phyloP scores from a whole-genome alignment of 768 basidiomycete species.

The Rhodosporidiobolus odoratus region DNA sequence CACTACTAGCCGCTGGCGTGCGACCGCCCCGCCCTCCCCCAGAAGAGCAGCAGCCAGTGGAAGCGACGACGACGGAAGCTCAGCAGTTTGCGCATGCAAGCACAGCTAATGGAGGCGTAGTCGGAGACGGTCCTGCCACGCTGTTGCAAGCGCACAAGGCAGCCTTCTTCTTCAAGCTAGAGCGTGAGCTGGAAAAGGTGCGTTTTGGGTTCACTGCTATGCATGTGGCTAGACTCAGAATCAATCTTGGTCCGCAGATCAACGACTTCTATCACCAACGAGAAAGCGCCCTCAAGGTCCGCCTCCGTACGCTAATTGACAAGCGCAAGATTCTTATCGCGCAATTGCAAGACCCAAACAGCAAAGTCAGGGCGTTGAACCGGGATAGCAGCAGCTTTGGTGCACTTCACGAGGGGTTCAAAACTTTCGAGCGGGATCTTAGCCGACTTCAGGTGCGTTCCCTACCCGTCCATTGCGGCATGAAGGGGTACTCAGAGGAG shows the following conservation, averaged over 20 bases:
- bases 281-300: conserved; percentile 85
- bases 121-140: conserved; percentile 51
- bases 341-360: conserved; percentile 66
- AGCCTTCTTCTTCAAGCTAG: conserved; percentile 97
- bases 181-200: conserved; percentile 95
- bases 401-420: conserved; percentile 92
- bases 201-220: conserved; percentile 36
- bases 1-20: conserved; percentile 71
- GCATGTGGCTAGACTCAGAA: neutral
- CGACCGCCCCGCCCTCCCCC: conserved; percentile 44
- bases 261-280: conserved; percentile 97
- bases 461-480: neutral
- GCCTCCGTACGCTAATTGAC: conserved; percentile 85
- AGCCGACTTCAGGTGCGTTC: conserved; percentile 78
- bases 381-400: conserved; percentile 43
- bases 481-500: neutral
- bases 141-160: conserved; percentile 93
- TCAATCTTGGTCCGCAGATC: conserved; percentile 57
- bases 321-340: conserved; percentile 75
- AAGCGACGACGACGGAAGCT: conserved; percentile 32
- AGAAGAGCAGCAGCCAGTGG: conserved; percentile 31
- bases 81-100: conserved; percentile 34
- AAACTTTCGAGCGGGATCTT: conserved; percentile 85
- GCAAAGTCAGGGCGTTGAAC: conserved; percentile 55
- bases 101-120: conserved; percentile 25